phyloP scores from a whole-genome alignment of 257 asterid species.

The Solanum habrochaites region DNA sequence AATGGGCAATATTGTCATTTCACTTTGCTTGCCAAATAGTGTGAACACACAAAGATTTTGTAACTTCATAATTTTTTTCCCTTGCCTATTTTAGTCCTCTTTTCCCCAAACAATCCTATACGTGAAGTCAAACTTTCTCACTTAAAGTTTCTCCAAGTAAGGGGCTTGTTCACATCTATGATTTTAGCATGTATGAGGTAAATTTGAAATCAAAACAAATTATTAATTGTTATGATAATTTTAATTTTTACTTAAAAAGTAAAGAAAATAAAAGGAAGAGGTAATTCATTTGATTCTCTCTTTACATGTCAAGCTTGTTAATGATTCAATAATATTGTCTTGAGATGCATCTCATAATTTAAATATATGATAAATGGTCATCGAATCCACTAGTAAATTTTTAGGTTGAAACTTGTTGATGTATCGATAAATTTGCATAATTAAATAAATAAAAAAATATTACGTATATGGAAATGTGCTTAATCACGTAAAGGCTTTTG shows the following conservation, averaged over 20 bases:
- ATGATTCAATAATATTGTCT: neutral
- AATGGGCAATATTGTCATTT: neutral
- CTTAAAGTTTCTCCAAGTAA: neutral
- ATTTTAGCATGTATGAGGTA: neutral
- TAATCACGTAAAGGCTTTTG: too few species aligned
- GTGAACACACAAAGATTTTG: neutral
- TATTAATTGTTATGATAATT: neutral
- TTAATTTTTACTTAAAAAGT: neutral
- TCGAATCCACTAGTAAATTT: neutral
- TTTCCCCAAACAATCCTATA: neutral
- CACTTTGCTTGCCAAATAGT: neutral
- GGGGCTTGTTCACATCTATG: neutral
- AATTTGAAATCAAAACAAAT: neutral
- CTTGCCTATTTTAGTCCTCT: neutral
- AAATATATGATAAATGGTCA: neutral
- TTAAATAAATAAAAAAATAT: too few species aligned
- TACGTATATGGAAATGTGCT: neutral
- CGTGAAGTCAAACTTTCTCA: neutral
- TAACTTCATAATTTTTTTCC: neutral
- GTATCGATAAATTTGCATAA: neutral
- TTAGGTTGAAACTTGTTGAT: neutral
- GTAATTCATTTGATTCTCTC: neutral
- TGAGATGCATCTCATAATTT: neutral
- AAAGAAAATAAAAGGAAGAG: neutral
- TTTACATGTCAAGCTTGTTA: neutral